A percentile compares a stretch with the other conserved stretches of the same genome.
Evolutionary conservation across 2,329 filamentous ascomycete genomes (phyloP).

Genomic region (Colletotrichum theobromicola): DNA sequence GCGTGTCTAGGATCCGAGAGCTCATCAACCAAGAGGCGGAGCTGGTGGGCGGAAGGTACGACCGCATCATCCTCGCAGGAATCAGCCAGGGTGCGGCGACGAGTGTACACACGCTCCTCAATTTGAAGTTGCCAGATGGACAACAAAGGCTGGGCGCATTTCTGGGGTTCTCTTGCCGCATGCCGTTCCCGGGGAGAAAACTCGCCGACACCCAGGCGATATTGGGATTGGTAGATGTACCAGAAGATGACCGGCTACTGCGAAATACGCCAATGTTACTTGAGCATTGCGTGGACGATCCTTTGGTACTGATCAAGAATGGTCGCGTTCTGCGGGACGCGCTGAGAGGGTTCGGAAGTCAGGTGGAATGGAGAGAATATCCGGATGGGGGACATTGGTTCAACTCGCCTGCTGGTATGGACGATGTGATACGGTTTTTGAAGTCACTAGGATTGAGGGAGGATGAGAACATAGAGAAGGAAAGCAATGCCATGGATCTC

Average conservation of each 20-base stretch:
- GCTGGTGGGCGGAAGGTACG: conserved; percentile 38
- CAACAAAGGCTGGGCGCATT: conserved; percentile 34
- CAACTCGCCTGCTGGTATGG: conserved; percentile 45
- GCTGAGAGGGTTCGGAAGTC: conserved; percentile 39
- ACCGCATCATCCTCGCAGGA: conserved; percentile 47
- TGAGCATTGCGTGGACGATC: conserved; percentile 50
- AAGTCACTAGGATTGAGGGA: background rate
- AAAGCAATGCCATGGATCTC: background rate
- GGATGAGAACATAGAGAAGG: background rate
- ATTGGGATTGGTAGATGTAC: conserved; percentile 30
- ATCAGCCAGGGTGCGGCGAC: conserved; percentile 53
- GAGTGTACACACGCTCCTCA: conserved; percentile 40
- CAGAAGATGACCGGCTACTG: conserved; percentile 35
- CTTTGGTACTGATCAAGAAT: conserved; percentile 40
- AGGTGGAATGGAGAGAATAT: conserved; percentile 47
- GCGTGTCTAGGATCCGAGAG: conserved; percentile 34
- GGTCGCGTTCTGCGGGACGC: conserved; percentile 39
- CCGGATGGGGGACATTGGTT: conserved; percentile 48
- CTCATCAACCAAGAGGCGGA: conserved; percentile 40
- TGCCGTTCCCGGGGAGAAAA: conserved; percentile 37
- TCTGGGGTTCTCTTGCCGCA: conserved; percentile 42
- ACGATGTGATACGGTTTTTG: conserved; percentile 44
- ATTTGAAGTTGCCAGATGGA: conserved; percentile 29
- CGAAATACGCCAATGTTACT: conserved; percentile 48
- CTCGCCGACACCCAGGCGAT: conserved; percentile 35